phyloP scores from a whole-genome alignment of 495 filamentous ascomycete species.

The Penicillium desertorum region DNA sequence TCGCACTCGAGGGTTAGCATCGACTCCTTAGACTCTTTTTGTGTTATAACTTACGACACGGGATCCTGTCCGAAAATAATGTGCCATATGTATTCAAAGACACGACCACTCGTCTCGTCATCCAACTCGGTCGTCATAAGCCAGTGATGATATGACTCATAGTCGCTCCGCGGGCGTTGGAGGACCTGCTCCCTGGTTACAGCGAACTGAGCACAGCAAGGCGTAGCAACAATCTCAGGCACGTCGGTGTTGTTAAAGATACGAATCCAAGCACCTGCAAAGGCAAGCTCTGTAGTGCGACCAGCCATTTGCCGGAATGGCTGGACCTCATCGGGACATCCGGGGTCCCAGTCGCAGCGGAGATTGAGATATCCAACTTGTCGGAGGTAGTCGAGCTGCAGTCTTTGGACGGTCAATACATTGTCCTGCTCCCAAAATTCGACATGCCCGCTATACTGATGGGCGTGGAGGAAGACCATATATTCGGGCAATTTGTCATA shows the following conservation, averaged over 20 bases:
- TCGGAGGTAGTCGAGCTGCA: slow-evolving; percentile 45
- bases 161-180: slow-evolving; percentile 50
- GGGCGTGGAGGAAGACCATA: slow-evolving; percentile 52
- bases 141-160: slow-evolving; percentile 58
- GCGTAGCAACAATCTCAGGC: slow-evolving; percentile 47
- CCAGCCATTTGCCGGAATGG: slow-evolving; percentile 31
- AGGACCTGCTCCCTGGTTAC: slow-evolving; percentile 55
- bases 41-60: slow-evolving; percentile 32
- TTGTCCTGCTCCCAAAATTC: slow-evolving; percentile 49
- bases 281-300: slow-evolving; percentile 28
- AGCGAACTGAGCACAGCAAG: slow-evolving; percentile 73
- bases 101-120: slow-evolving; percentile 58
- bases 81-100: slow-evolving; percentile 76
- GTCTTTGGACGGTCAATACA: slow-evolving; percentile 33
- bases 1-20: slow-evolving; percentile 8
- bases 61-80: slow-evolving; percentile 54
- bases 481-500: slow-evolving; percentile 48
- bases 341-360: slow-evolving; percentile 46
- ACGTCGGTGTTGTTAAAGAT: slow-evolving; percentile 49
- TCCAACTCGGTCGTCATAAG: slow-evolving; percentile 56
- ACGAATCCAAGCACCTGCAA: slow-evolving; percentile 38
- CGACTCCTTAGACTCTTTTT: background rate
- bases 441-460: slow-evolving; percentile 43
- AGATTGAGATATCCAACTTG: slow-evolving; percentile 50
- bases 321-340: slow-evolving; percentile 45